Evolutionary conservation across 108 stramenopile genomes (phyloP), one percentile per base, ranked within the genome.

Genomic region (Cyclotella choctawhatcheeana): DNA sequence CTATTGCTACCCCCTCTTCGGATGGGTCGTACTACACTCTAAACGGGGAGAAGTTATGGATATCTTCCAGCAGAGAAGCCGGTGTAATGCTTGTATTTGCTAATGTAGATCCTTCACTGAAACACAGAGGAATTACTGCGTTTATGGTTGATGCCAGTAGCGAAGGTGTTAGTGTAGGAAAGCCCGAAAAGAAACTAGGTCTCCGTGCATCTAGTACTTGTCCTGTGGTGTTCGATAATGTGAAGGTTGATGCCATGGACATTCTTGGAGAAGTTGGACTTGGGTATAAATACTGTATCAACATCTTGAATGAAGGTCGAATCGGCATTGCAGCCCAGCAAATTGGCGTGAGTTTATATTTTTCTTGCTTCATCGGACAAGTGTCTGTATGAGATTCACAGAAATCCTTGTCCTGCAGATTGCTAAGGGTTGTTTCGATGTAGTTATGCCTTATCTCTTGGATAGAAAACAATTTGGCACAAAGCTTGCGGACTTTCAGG

Each of bases 291-390:
- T 97, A 96, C 69, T 96, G 95, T 50, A 98, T 98, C 66, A 90
- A 95, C 61, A 97, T 97, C 64, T 77, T 98, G 50, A 97, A 98
- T 79, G 97, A 97, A 87, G 98, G 97, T 6, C 83, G 98, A 48
- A 97, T 98, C 48, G 98, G 98, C 8, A 97, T 97, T 65, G 97
- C 89, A 0, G 86, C 93, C 21, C 95, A 96, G 68, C 93, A 94
- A 71, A 76, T 97, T 58, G 95, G 97, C 27, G 74, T 76, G 22
- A 68, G 74, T 71, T 17, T n/a, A n/a, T n/a, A 2, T 44, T 3
- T 17, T 48, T 55, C 32, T n/a, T 20, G 44, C 34, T 29, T 44
- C 35, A 30, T 35, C n/a, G n/a, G n/a, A n/a, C n/a, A n/a, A n/a
- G n/a, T n/a, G n/a, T n/a, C n/a, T n/a, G n/a, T n/a, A n/a, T n/a